A percentile compares a stretch with the other conserved stretches of the same genome.
Conservation (phyloP, 2,329 filamentous ascomycete species). For the Boeremia exigua region DNA sequence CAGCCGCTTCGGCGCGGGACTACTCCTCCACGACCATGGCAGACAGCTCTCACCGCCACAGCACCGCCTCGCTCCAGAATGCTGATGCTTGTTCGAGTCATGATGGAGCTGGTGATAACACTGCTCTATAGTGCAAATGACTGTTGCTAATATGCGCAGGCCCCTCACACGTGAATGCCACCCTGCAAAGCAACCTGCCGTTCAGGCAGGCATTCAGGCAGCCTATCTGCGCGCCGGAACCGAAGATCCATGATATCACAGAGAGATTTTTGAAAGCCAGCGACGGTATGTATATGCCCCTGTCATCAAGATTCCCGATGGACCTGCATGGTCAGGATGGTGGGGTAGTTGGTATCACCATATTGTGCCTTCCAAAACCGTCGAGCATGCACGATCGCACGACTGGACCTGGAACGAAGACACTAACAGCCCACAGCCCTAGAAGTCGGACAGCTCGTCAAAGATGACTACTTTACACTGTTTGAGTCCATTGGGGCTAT, state of each 20-base stretch:
- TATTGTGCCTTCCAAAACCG: neutral
- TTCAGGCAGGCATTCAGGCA: conserved; percentile 38
- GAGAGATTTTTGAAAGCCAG: conserved; percentile 60
- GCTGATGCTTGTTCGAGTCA: conserved; percentile 9
- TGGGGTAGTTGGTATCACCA: conserved; percentile 21
- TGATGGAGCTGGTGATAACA: conserved; percentile 27
- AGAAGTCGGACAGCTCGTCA: conserved; percentile 80
- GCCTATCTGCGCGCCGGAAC: conserved; percentile 31
- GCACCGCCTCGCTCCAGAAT: conserved; percentile 26
- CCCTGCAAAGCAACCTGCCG: conserved; percentile 32
- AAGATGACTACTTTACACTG: conserved; percentile 92
- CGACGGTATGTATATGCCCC: conserved; percentile 50
- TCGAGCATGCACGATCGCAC: neutral
- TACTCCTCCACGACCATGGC: conserved; percentile 45
- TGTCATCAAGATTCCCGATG: neutral
- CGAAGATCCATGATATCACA: conserved; percentile 61
- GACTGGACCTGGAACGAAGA: neutral
- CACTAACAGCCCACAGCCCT: conserved; percentile 63
- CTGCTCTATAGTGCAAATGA: neutral
- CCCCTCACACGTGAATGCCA: conserved; percentile 19
- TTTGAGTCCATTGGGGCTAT: conserved; percentile 92
- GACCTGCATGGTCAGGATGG: conserved; percentile 18
- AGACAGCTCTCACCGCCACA: conserved; percentile 34
- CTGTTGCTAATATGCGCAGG: conserved; percentile 14
- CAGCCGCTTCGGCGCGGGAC: conserved; percentile 34